A percentile compares a stretch with the other conserved stretches of the same genome.
Evolutionary conservation across 805 yeast genomes (phyloP).

Genomic region (Teunomyces aglyptinius): DNA sequence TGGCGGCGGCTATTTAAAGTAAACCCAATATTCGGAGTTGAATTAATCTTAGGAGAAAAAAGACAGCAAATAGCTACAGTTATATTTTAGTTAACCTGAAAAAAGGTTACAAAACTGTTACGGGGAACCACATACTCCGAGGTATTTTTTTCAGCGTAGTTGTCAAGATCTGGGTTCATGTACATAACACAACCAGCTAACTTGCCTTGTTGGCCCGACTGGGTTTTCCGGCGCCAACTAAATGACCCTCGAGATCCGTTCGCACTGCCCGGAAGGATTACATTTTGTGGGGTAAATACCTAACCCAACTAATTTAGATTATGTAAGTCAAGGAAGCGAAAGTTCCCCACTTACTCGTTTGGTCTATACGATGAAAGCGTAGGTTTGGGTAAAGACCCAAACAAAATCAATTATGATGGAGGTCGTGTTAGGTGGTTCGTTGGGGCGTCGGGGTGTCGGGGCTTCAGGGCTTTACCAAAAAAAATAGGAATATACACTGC

Average conservation of each 20-base stretch:
- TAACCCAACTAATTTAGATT: neutral
- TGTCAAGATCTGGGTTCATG: neutral
- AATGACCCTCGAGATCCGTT: neutral
- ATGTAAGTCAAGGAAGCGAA: neutral
- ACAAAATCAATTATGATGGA: neutral
- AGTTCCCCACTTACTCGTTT: neutral
- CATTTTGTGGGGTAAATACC: conserved; percentile 4
- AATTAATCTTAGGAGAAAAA: neutral
- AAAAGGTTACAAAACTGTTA: neutral
- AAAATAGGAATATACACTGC: too few relatives aligned
- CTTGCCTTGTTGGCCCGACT: neutral
- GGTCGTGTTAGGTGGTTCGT: too few relatives aligned
- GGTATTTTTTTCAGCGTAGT: neutral
- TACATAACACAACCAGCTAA: neutral
- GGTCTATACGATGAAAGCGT: neutral
- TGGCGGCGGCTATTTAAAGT: neutral
- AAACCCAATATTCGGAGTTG: neutral
- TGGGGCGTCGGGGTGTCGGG: neutral
- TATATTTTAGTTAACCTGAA: neutral
- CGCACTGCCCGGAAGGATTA: neutral
- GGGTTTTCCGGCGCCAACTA: neutral
- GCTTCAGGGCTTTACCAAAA: too few relatives aligned
- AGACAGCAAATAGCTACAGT: neutral
- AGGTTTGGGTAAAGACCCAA: neutral
- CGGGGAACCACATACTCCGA: neutral